A percentile compares a stretch with the other conserved stretches of the same genome.
phyloP scores from a whole-genome alignment of 2,329 filamentous ascomycete species.

The Fusarium sp. region DNA sequence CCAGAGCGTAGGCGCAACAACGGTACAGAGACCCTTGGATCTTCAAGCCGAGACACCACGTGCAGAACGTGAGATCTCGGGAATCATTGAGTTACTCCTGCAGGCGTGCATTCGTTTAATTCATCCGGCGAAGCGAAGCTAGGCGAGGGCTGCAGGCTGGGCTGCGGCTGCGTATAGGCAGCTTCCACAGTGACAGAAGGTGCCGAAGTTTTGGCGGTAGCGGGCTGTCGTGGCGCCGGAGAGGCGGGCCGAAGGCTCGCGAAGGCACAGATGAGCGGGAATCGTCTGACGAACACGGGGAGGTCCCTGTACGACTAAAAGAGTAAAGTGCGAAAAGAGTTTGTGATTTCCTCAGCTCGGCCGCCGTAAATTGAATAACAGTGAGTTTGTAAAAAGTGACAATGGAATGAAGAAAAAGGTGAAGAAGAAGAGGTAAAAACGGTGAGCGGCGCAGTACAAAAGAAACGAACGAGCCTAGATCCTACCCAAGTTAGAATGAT shows the following conservation, averaged over 20 bases:
- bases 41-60: slow-evolving; percentile 28
- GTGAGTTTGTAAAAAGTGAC: background rate
- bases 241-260: slow-evolving; percentile 51
- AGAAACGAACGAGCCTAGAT: slow-evolving; percentile 6
- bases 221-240: slow-evolving; percentile 48
- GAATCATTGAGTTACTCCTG: slow-evolving; percentile 14
- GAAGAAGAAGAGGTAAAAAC: slow-evolving; percentile 21
- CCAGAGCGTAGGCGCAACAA: background rate
- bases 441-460: background rate
- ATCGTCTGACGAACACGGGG: slow-evolving; percentile 41
- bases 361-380: background rate
- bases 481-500: slow-evolving; percentile 1
- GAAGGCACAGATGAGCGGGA: slow-evolving; percentile 37
- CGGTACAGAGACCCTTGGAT: slow-evolving; percentile 17
- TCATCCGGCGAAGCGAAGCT: slow-evolving; percentile 19
- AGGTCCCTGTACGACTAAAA: slow-evolving; percentile 25
- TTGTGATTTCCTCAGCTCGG: background rate
- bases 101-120: background rate
- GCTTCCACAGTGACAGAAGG: background rate
- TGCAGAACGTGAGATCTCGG: slow-evolving; percentile 27
- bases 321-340: slow-evolving; percentile 22
- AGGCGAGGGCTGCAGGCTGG: background rate
- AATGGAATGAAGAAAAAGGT: slow-evolving; percentile 16
- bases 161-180: background rate
- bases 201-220: slow-evolving; percentile 45